Base-by-base conservation (phyloP, 306 rosid species). In the Arachis stenosperma region DNA sequence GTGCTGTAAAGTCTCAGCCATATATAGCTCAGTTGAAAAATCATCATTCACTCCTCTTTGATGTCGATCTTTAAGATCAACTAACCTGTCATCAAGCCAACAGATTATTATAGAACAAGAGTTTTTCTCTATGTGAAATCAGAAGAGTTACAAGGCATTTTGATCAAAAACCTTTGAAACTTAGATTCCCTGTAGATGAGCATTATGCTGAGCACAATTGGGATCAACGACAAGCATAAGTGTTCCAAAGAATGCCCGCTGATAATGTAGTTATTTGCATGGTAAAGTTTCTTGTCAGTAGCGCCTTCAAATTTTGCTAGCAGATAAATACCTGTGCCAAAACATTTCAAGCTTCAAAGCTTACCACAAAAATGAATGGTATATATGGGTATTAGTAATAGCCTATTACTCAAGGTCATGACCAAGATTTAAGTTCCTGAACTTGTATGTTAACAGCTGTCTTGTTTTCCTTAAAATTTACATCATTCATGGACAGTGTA, bases 161-260 rank as follows among this genome's bases (percentile, higher is more conserved):
- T 43, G 56, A 70, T 75, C 40, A 51, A 53, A 54, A 84, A 84
- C 87, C 92, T 82, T 78, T 75, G 87, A 80, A 46, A 62, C 73
- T 71, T 85, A 12, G 14, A 69, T 39, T 70, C 82, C 65, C 90
- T 83, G 71, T 65, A 74, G 65, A 82, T 51, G 61, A 89, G 96
- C 96, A 89, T 87, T 51, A 85, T n/a, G 78, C 79, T 73, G 71
- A 87, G 81, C 50, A 76, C 71, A 82, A 78, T 12, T n/a, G 90
- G 90, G 65, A 85, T 79, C 71, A 81, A 30, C 13, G 84, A 86
- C 60, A 79, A 72, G 80, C 85, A 84, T 48, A 90, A 65, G 81
- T 90, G 89, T 67, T 72, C 88, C 88, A 90, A 63, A 14, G 92
- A 87, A 52, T 90, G 88, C 39, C 92, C 90, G 2, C 89, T 85